Evolutionary conservation across 1,284 basidiomycete species (phyloP), one percentile per base, ranked within the genome.

Genomic region (Neonothopanus nambi): DNA sequence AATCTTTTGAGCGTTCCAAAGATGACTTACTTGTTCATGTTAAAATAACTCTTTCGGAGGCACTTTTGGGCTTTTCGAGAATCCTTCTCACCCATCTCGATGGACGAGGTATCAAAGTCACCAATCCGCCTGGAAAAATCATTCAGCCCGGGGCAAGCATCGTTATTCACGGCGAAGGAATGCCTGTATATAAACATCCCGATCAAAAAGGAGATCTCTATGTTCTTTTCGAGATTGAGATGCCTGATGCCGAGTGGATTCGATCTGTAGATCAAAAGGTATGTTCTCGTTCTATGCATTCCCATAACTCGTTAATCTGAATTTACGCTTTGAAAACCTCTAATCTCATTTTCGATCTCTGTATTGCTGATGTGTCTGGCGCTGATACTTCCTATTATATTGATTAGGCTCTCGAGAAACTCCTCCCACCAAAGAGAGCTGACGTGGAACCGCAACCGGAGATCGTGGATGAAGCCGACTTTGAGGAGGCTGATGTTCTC

Each of bases 11-110:
- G 62, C 85, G 93, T 30, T 84, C 85, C 15, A 88, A 87, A 30
- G 84, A 85, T 58, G 88, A 94, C 64, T 75, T 95, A 23, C 74
- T 92, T 35, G 84, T 89, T 1, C 85, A 80, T 30, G 84, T 92
- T 49, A 83, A 82, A 37, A 87, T 98, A 56, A 93, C 91, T 1
- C 76, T 97, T n/a, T 95, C 93, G 5, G 95, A 98, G 70, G 90
- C 94, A 2, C 78, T 98, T 9, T 80, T 95, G 43, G 94, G 94
- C 15, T 94, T 98, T 71, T 89, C 86, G 50, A 84, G 94, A 18
- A 86, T 96, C 57, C 72, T 95, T 17, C 73, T 97, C 52, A 90
- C 87, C 12, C 94, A 98, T 68, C 78, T 98, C 23, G 94, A 98
- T 66, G 93, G 93, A 2, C 84, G 92, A 13, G 93, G 93, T 5